These are phyloP conservation scores for Talaromyces albobiverticillius DNA, from an alignment of 2,329 filamentous ascomycete species.

Conservation along the genomic window DNA sequence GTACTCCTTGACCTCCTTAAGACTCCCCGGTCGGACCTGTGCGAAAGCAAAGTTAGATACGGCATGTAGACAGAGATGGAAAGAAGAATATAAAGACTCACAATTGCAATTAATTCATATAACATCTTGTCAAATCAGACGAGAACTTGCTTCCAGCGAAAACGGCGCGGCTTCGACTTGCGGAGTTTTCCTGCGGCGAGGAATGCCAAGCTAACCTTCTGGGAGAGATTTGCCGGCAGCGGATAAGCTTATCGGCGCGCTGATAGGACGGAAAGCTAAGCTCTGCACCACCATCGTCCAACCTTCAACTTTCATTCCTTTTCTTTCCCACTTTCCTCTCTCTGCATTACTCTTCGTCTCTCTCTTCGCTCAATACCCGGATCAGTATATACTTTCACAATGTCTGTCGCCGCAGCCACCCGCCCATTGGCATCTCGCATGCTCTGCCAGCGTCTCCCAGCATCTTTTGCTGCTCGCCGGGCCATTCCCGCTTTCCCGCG, in stretches of 20 bases:
- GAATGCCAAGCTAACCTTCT: too few species aligned
- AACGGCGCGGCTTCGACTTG: constrained; percentile 20
- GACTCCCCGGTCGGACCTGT: constrained; percentile 86
- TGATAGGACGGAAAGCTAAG: neutral
- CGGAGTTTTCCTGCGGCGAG: too few species aligned
- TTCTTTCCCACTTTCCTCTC: constrained; percentile 14
- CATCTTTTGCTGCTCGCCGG: constrained; percentile 19
- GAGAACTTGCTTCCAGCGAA: constrained; percentile 16
- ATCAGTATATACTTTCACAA: constrained; percentile 21
- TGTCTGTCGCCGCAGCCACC: constrained; percentile 36
- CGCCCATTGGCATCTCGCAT: constrained; percentile 37
- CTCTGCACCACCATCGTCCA: constrained; percentile 17
- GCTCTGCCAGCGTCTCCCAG: constrained; percentile 35
- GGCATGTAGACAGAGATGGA: neutral
- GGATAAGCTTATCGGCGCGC: neutral
- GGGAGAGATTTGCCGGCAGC: neutral
- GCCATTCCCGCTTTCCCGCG: constrained; percentile 39
- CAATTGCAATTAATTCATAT: constrained; percentile 96
- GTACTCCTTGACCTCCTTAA: constrained; percentile 94
- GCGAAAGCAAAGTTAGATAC: constrained; percentile 14
- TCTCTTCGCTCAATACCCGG: neutral
- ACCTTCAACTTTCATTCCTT: constrained; percentile 17
- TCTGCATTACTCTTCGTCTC: constrained; percentile 9
- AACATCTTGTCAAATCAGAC: constrained; percentile 61
- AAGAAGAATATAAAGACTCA: constrained; percentile 48